phyloP scores from a whole-genome alignment of 768 basidiomycete species.

The Russula lepida region DNA sequence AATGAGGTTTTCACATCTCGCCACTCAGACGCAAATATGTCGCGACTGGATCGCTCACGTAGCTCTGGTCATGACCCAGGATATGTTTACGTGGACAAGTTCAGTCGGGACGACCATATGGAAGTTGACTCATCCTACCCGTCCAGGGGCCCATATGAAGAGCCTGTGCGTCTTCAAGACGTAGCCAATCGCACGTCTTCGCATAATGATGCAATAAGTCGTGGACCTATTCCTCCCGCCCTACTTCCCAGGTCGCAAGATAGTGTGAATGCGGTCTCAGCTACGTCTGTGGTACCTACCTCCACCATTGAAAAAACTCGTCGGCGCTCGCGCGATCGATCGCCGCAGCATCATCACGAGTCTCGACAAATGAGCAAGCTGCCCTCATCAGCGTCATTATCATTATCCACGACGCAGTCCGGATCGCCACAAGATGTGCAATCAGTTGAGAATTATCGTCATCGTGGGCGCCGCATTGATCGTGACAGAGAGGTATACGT shows the following conservation, averaged over 20 bases:
- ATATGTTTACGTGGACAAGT: constrained; percentile 4
- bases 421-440: not conserved
- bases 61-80: not conserved
- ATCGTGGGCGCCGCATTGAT: constrained; percentile 5
- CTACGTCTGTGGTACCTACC: not conserved
- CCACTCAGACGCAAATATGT: not conserved
- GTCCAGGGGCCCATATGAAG: constrained; percentile 9
- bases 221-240: not conserved
- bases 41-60: not conserved
- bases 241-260: not conserved
- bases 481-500: not conserved
- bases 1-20: constrained; percentile 1
- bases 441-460: not conserved
- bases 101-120: constrained; percentile 17
- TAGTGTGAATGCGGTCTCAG: not conserved
- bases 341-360: not conserved
- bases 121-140: constrained; percentile 13
- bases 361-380: not conserved
- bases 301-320: not conserved
- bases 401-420: not conserved
- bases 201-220: not conserved
- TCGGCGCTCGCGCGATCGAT: constrained; percentile 4
- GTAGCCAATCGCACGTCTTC: not conserved
- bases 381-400: not conserved
- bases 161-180: not conserved